A percentile compares a stretch with the other conserved stretches of the same genome.
These are phyloP conservation scores for Talinum fruticosum DNA, from an alignment of 148 eudicot genomes.

Conservation along the genomic window DNA sequence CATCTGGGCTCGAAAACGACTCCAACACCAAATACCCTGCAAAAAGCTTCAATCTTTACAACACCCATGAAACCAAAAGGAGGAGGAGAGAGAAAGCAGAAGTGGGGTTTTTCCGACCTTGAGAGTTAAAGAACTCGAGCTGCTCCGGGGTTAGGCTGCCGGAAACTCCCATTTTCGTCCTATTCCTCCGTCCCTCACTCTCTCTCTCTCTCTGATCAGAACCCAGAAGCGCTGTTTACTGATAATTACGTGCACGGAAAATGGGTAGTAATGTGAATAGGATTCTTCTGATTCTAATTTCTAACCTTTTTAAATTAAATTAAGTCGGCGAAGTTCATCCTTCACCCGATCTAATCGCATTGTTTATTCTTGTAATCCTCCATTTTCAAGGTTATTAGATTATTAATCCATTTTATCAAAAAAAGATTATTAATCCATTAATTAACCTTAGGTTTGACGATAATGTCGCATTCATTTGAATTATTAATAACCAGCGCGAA, in stretches of 20 bases:
- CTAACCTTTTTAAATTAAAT: no score
- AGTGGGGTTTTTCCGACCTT: slow-evolving; percentile 33
- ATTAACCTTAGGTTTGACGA: no score
- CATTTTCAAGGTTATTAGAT: no score
- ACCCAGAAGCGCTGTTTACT: no score
- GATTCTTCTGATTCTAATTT: background rate
- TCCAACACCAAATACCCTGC: slow-evolving; percentile 77
- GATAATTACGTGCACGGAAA: background rate
- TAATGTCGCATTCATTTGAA: no score
- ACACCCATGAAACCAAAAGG: background rate
- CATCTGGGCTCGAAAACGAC: slow-evolving; percentile 59
- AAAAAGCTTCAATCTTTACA: background rate
- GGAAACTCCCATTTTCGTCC: slow-evolving; percentile 37
- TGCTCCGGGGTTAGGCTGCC: slow-evolving; percentile 52
- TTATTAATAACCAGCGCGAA: no score
- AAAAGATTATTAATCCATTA: no score
- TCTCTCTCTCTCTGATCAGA: no score
- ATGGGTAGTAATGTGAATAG: background rate
- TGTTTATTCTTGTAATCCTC: no score
- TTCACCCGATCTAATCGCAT: no score
- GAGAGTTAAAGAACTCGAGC: slow-evolving; percentile 52
- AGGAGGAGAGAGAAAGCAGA: background rate
- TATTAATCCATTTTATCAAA: no score
- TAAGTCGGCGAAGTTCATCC: no score
- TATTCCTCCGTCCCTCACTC: background rate